Evolutionary conservation across 768 basidiomycete species (phyloP), one percentile per base, ranked within the genome.

Genomic region (Russula compacta): DNA sequence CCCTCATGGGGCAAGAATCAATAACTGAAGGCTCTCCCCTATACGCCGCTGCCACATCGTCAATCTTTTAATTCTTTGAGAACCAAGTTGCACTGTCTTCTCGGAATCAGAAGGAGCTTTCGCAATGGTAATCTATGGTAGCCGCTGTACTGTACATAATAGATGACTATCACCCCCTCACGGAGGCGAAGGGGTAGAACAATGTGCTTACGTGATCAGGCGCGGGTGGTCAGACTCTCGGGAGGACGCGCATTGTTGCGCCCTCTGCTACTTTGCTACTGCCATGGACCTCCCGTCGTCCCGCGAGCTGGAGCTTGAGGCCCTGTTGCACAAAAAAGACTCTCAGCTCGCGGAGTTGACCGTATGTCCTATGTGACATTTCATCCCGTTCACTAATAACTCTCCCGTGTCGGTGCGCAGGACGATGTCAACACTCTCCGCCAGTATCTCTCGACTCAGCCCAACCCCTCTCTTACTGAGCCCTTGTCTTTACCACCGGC

Each of bases 251-350:
- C 63, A n/a, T 43, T 35, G 24, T 63, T 58, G 52, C 52, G 60
- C 47, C 60, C 60, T 62, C 53, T 55, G 61, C 53, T 59, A 47
- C 54, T 14, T 55, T 58, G 17, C 49, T 60, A 53, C 53, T 42
- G 49, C 43, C 70, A 89, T 89, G 87, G 81, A 83, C 62, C 73
- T 89, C 38, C 91, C 90, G 21, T 80, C 85, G 48, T 74, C 82
- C 55, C 80, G 90, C 71, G 89, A 92, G 73, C 77, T 90, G 63
- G 88, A 92, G 71, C 83, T 93, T 44, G 92, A 93, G 73, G 79
- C 82, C 33, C 78, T 87, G 14, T 75, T 92, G n/a, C 79, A 88
- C 67, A 80, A 85, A 70, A 81, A 87, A 69, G 89, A 93, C 72
- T 76, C 77, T 58, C 86, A 89, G 70, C 74, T 92, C 53, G 75